Evolutionary conservation across 1,139 yeast species (phyloP).

Genomic region (Petasospora rhodanensis): DNA sequence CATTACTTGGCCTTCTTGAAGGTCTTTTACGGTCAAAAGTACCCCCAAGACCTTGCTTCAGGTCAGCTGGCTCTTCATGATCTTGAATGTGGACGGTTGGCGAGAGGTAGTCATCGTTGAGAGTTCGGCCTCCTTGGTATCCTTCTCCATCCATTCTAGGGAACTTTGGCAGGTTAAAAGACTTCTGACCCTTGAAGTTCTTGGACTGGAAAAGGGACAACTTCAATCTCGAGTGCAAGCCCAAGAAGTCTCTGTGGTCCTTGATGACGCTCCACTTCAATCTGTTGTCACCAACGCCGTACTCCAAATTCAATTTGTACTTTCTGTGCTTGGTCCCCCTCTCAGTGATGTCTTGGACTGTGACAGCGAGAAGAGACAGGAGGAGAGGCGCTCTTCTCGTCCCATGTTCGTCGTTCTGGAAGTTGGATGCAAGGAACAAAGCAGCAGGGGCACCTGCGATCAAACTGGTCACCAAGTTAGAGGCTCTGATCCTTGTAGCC

Average conservation of each 20-base stretch:
- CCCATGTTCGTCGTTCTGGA: slow-evolving; percentile 74
- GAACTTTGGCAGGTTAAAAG: slow-evolving; percentile 38
- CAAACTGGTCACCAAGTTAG: slow-evolving; percentile 58
- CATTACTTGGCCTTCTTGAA: no score
- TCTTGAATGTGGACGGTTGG: slow-evolving; percentile 1
- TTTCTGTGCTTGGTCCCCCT: slow-evolving; percentile 26
- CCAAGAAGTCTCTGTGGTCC: slow-evolving; percentile 64
- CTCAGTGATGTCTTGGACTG: slow-evolving; percentile 39
- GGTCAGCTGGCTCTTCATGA: slow-evolving; percentile 2
- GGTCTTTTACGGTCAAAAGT: no score
- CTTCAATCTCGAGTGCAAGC: slow-evolving; percentile 65
- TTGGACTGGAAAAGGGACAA: slow-evolving; percentile 41
- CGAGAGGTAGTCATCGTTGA: slow-evolving; percentile 26
- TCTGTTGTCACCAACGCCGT: slow-evolving; percentile 80
- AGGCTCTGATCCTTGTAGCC: slow-evolving; percentile 38
- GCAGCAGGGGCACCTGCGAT: slow-evolving; percentile 78
- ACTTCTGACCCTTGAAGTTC: slow-evolving; percentile 27
- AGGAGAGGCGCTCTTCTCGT: slow-evolving; percentile 78
- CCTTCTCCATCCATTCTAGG: no score
- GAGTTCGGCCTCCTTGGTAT: no score
- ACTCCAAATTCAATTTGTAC: slow-evolving; percentile 71
- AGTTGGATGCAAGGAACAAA: slow-evolving; percentile 67
- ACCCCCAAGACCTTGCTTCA: no score
- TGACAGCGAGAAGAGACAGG: slow-evolving; percentile 65
- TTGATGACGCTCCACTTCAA: slow-evolving; percentile 78